These are phyloP conservation scores for Mesostigma viride DNA, from an alignment of 139 green algal genomes.

Conservation along the genomic window DNA sequence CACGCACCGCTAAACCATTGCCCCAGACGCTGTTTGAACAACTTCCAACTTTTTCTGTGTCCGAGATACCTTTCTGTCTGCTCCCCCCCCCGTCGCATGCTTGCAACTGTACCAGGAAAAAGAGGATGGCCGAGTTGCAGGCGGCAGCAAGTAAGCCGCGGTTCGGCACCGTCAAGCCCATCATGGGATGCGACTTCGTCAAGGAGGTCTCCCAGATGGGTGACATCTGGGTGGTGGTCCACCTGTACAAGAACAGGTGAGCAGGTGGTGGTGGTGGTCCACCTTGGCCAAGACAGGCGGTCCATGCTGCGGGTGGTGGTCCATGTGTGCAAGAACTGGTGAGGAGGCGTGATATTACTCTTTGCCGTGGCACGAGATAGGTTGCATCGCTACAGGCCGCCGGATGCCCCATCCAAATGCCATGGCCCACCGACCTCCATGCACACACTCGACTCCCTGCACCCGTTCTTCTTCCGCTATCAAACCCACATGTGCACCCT, in stretches of 20 bases:
- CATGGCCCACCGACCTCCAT: background rate
- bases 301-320: background rate
- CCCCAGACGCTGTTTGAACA: background rate
- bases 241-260: conserved; percentile 61
- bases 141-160: conserved; percentile 24
- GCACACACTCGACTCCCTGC: background rate
- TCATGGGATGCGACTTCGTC: conserved; percentile 61
- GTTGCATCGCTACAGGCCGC: background rate
- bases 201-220: conserved; percentile 48
- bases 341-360: background rate
- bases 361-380: background rate
- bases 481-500: too few species aligned
- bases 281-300: background rate
- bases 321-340: background rate
- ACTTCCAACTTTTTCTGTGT: background rate
- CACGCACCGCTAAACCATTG: background rate
- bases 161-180: conserved; percentile 57
- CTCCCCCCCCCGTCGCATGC: conserved; percentile 29
- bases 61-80: background rate
- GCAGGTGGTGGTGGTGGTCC: background rate
- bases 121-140: conserved; percentile 58
- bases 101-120: too few species aligned
- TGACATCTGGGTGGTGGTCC: conserved; percentile 57
- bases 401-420: background rate
- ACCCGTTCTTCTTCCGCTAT: too few species aligned